These are phyloP conservation scores for Flaveria floridana DNA, from an alignment of 140 eudicot species.

Conservation along the genomic window DNA sequence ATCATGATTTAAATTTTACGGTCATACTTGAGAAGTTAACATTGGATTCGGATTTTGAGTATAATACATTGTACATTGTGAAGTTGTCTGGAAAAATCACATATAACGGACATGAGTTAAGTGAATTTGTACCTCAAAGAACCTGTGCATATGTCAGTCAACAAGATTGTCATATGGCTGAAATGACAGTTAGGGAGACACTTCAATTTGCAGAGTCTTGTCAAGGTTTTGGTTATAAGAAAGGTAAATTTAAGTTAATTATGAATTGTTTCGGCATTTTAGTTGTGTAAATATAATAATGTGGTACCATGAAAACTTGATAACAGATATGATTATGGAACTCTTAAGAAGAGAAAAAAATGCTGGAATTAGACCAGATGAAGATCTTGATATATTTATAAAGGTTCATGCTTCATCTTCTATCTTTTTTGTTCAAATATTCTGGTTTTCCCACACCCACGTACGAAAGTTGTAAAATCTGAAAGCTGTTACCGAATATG, in stretches of 20 bases:
- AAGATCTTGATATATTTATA: constrained; percentile 80
- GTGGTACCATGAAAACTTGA: constrained; percentile 27
- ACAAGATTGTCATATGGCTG: constrained; percentile 85
- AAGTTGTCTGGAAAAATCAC: constrained; percentile 78
- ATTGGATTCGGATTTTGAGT: constrained; percentile 13
- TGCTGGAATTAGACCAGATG: constrained; percentile 75
- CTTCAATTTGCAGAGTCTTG: constrained; percentile 78
- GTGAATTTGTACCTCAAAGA: constrained; percentile 93
- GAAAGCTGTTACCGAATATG: background rate
- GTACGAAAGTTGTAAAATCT: background rate
- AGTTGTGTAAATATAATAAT: background rate
- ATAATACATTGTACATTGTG: constrained; percentile 32
- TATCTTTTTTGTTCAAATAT: constrained; percentile 2
- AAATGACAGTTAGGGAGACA: constrained; percentile 92
- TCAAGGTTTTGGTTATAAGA: constrained; percentile 77
- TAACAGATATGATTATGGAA: constrained; percentile 85
- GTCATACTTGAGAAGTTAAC: constrained; percentile 5
- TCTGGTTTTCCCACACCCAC: background rate
- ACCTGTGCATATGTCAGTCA: constrained; percentile 83
- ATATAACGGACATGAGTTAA: constrained; percentile 69
- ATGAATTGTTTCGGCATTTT: constrained; percentile 4
- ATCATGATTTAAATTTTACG: background rate
- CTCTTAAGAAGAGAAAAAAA: constrained; percentile 78
- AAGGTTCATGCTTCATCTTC: constrained; percentile 55
- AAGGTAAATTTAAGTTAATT: constrained; percentile 50